These are phyloP conservation scores for Chaetomium sp. DNA, from an alignment of 2,329 filamentous ascomycete genomes.

Conservation along the genomic window DNA sequence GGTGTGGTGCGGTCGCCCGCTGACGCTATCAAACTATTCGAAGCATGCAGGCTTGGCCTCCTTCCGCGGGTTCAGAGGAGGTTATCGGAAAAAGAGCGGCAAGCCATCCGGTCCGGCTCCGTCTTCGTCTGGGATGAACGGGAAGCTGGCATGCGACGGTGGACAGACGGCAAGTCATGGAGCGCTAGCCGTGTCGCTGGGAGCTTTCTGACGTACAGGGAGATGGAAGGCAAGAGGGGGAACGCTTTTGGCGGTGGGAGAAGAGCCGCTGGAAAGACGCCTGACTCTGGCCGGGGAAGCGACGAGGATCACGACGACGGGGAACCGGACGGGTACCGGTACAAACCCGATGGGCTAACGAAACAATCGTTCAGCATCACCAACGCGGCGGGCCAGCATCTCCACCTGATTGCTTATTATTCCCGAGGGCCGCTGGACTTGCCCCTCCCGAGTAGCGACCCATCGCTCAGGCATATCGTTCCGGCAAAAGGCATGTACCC, in stretches of 20 bases:
- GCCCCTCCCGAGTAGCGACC: constrained; percentile 79
- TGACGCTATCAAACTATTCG: constrained; percentile 98
- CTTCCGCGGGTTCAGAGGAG: constrained; percentile 89
- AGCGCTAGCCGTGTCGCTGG: constrained; percentile 96
- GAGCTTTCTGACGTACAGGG: constrained; percentile 94
- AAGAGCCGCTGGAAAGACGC: constrained; percentile 71
- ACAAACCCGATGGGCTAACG: constrained; percentile 96
- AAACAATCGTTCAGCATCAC: constrained; percentile 99
- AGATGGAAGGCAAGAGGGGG: constrained; percentile 98
- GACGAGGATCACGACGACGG: constrained; percentile 84
- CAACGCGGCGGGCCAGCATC: constrained; percentile 81
- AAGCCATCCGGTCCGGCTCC: constrained; percentile 92
- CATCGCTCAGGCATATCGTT: constrained; percentile 75
- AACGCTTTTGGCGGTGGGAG: constrained; percentile 67
- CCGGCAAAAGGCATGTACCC: constrained; percentile 96
- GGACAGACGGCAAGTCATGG: constrained; percentile 99
- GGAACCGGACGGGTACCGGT: constrained; percentile 87
- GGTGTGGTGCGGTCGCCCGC: constrained; percentile 93
- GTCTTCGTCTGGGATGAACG: constrained; percentile 99
- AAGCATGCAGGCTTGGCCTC: constrained; percentile 87
- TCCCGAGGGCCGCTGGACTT: constrained; percentile 72
- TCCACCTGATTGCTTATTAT: constrained; percentile 98
- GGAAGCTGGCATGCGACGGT: constrained; percentile 95
- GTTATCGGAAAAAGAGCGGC: constrained; percentile 93
- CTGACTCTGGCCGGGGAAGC: constrained; percentile 77